A percentile compares a stretch with the other conserved stretches of the same genome.
Conservation (phyloP, 73 alveolate genomes). For the Paramecium octaurelia region DNA sequence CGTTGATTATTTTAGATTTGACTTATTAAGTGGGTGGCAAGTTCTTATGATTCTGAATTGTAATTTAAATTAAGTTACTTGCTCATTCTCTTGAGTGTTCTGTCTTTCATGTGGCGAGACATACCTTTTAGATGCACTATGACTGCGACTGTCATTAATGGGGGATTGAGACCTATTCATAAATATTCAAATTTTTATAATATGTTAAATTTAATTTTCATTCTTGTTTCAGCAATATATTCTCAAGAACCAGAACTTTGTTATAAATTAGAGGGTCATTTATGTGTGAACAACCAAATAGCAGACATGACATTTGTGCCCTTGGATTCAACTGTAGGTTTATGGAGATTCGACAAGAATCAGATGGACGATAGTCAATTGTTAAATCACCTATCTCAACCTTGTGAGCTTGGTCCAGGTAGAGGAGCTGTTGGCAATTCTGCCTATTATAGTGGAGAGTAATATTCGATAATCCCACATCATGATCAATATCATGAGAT, state of each 20-base stretch:
- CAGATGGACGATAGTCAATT: not conserved
- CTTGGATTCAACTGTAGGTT: not conserved
- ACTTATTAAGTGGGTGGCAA: not conserved
- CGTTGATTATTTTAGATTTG: not conserved
- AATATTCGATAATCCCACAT: not conserved
- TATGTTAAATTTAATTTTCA: not conserved
- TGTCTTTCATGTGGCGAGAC: conserved; percentile 5
- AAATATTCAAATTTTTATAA: not conserved
- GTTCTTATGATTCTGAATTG: not conserved
- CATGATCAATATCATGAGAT: not conserved
- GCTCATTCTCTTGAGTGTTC: not conserved
- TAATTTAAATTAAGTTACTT: not conserved
- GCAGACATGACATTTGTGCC: not conserved
- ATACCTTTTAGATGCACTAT: not conserved
- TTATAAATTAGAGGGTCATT: conserved; percentile 22
- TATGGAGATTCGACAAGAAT: conserved; percentile 42
- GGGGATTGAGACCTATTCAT: conserved; percentile 44
- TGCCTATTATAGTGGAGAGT: conserved; percentile 31
- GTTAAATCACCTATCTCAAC: not conserved
- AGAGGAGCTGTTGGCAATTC: conserved; percentile 48
- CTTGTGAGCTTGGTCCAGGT: conserved; percentile 33
- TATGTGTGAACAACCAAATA: not conserved
- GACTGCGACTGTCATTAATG: not conserved
- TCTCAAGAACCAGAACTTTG: not conserved
- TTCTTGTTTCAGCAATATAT: not conserved